Evolutionary conservation across 2,329 filamentous ascomycete genomes (phyloP), one percentile per base, ranked within the genome.

Genomic region (Cytospora paraplurivora): DNA sequence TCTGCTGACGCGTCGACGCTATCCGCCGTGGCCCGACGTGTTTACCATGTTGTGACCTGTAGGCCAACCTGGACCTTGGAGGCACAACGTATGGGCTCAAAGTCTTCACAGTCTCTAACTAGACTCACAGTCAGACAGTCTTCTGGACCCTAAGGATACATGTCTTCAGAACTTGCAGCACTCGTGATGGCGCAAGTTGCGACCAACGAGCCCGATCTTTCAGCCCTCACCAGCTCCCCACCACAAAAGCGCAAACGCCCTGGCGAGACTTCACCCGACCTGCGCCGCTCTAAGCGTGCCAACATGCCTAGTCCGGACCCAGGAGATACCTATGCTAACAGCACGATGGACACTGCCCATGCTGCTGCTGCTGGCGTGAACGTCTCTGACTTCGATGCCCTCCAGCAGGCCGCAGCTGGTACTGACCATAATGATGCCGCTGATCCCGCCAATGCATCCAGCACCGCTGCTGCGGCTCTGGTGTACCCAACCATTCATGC

Each of bases 401-500:
- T 86, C 7, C 82, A 85, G 67, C 83, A 85, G 69, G 83, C 83
- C 11, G 77, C 82, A 7, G 76, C 72, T 21, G 64, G 64, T 17
- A 51, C 62, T 27, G 73, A 82, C 19, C 81, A 83, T 66, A 74
- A 76, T 13, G 82, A 82, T 58, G 72, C 77, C 11, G 71, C 81
- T 13, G 81, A 85, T 67, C 78, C 81, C 12, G 76, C 80, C 62
- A 83, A 81, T 69, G 84, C 83, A 21, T 85, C 84, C 4, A 86
- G 79, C 69, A 87, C 85, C 15, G 85, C 85, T 6, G 84, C 85
- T 49, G 85, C 85, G 13, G 84, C 84, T 34, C 75, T 87, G 3
- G 84, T 87, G 79, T 87, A 85, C 70, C 84, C 84, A 6, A 84
- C 83, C 1, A 75, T 87, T 3, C 84, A 86, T 67, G 81, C 86